Percentiles rank a stretch among this genome's conserved stretches.
Conservation (phyloP, 2,329 filamentous ascomycete species). For the Chaetomium globosum region DNA sequence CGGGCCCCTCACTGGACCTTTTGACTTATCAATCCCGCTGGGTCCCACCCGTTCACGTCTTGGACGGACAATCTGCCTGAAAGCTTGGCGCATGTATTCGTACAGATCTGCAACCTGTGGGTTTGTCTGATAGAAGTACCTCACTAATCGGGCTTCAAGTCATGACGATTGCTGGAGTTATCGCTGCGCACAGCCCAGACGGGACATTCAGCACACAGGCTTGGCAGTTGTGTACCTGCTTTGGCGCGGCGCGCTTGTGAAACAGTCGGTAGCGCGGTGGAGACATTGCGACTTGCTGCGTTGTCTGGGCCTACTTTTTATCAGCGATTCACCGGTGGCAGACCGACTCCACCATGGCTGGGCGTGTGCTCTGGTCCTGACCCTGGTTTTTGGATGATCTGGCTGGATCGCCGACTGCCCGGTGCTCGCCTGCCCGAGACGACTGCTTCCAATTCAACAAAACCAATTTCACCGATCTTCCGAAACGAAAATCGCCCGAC, state of each 20-base stretch:
- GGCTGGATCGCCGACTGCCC: slow-evolving; percentile 19
- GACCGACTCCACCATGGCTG: not conserved
- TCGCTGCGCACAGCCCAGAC: no score
- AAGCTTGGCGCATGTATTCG: not conserved
- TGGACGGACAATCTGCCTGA: not conserved
- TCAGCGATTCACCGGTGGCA: slow-evolving; percentile 3
- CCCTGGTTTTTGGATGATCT: slow-evolving; percentile 22
- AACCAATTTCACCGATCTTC: not conserved
- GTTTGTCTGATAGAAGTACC: not conserved
- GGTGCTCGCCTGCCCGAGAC: not conserved
- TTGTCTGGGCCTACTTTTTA: slow-evolving; percentile 8
- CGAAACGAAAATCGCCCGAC: not conserved
- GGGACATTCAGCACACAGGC: not conserved
- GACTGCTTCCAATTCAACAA: slow-evolving; percentile 2
- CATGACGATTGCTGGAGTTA: not conserved
- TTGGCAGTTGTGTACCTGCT: slow-evolving; percentile 4
- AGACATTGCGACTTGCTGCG: no score
- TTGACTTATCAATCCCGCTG: not conserved
- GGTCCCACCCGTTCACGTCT: not conserved
- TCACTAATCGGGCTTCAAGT: not conserved
- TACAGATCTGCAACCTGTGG: not conserved
- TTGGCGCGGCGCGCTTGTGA: not conserved
- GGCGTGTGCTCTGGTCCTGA: not conserved
- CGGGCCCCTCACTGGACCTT: not conserved
- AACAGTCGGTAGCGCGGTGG: not conserved